Evolutionary conservation across 257 asterid species (phyloP), one percentile per base, ranked within the genome.

Genomic region (Capsicum baccatum): DNA sequence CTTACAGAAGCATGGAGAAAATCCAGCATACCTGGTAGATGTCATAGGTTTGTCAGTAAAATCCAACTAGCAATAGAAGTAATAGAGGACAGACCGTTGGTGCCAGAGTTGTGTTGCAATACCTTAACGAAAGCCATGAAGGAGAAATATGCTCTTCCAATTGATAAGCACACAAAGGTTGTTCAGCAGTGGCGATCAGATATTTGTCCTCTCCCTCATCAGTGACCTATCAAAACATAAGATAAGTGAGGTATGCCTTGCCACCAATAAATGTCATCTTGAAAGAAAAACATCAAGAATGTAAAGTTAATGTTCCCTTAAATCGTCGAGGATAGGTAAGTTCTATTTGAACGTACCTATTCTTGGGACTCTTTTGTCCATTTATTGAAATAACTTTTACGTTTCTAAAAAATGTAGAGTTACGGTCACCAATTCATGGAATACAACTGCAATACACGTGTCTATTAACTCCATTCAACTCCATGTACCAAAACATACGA

Each of bases 151-250:
- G 93, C 68, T 95, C 97, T 35, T 95, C 97, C 26, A 91, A 73
- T 87, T 95, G 98, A 90, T 93, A 95, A 33, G 97, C 98, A 87
- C 97, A 95, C 55, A 95, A 93, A 9, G 98, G 99, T 81, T 94
- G 99, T 85, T 95, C 99, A 62, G 97, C 94, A 5, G 99, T 95
- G 50, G 98, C 98, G 87, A 96, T 96, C 74, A 96, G 89, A 89
- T 96, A 94, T 83, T 96, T 96, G 86, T 96, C 97, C 44, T 96
- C 99, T 63, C 10, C 39, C 69, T 39, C 69, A 63, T 8, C 42
- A 63, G 42, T 39, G 42, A 39, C 42, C 42, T 39, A 39, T 39
- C 42, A 39, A 39, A 39, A 39, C 42, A 39, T 39, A 39, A 39
- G 42, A 39, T 39, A 39, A 39, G 42, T 39, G 42, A 39, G 42